Percentiles rank a stretch among this genome's conserved stretches.
These are phyloP conservation scores for Backusella morwellensis DNA, from an alignment of 192 early-diverging fungal species.

Conservation along the genomic window DNA sequence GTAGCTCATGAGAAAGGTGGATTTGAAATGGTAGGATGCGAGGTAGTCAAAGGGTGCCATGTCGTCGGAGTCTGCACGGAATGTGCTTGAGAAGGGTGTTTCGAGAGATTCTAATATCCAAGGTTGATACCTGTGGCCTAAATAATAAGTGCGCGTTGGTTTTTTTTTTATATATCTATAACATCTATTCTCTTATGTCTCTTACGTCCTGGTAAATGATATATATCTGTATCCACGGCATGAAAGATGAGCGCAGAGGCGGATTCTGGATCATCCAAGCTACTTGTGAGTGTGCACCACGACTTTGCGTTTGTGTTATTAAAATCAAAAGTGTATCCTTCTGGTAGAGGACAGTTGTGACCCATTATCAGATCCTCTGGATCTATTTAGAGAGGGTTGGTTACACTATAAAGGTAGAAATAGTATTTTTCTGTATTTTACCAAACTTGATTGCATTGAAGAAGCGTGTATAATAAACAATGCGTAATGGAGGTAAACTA, in stretches of 20 bases:
- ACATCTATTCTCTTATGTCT: too few species aligned
- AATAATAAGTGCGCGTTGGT: background rate
- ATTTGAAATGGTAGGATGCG: conserved; percentile 18
- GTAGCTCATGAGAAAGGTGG: conserved; percentile 9
- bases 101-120: conserved; percentile 20
- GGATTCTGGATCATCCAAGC: background rate
- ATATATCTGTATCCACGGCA: background rate
- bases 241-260: conserved; percentile 16
- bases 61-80: background rate
- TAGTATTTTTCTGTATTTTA: background rate
- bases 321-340: conserved; percentile 9
- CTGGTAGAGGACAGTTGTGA: background rate
- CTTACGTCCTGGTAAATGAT: conserved; percentile 10
- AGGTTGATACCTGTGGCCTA: background rate
- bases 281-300: conserved; percentile 16
- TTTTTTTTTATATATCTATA: background rate
- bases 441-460: conserved; percentile 14
- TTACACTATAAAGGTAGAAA: background rate
- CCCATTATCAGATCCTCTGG: background rate
- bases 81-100: conserved; percentile 7
- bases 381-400: background rate
- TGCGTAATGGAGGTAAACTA: conserved; percentile 7
- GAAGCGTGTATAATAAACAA: conserved; percentile 14
- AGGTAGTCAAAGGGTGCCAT: conserved; percentile 22
- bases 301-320: background rate